Conservation (phyloP, 2,329 filamentous ascomycete genomes). For the Periconia digitata region DNA sequence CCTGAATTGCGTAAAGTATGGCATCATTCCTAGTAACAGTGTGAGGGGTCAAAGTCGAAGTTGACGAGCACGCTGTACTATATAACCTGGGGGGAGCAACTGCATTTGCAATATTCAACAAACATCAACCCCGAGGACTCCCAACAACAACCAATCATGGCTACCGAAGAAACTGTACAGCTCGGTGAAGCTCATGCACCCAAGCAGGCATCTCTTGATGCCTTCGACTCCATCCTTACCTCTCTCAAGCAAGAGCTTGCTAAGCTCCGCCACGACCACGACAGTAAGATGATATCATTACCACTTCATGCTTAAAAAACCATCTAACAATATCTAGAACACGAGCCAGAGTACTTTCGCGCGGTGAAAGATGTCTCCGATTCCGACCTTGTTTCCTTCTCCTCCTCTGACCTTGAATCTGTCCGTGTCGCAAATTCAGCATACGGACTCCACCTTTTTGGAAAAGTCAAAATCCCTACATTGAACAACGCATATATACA, state of each 20-base stretch:
- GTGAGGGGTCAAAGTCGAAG: slow-evolving; percentile 17
- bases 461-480: slow-evolving; percentile 29
- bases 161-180: slow-evolving; percentile 39
- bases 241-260: slow-evolving; percentile 35
- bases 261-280: slow-evolving; percentile 37
- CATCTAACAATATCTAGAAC: slow-evolving; percentile 20
- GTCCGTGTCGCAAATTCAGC: slow-evolving; percentile 34
- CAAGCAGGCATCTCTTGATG: slow-evolving; percentile 36
- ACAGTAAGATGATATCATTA: slow-evolving; percentile 26
- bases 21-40: slow-evolving; percentile 15
- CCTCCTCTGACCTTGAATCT: slow-evolving; percentile 22
- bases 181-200: slow-evolving; percentile 36
- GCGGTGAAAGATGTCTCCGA: slow-evolving; percentile 45
- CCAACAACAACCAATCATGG: slow-evolving; percentile 25
- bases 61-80: background rate
- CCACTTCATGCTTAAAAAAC: background rate
- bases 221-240: slow-evolving; percentile 34
- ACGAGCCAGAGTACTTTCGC: slow-evolving; percentile 42
- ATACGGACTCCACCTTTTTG: slow-evolving; percentile 37
- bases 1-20: slow-evolving; percentile 13
- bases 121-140: background rate
- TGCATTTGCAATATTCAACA: background rate
- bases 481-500: slow-evolving; percentile 33
- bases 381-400: slow-evolving; percentile 33
- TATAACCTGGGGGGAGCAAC: too few species aligned